Conservation (phyloP, 83 land plant species). For the Thuja plicata region DNA sequence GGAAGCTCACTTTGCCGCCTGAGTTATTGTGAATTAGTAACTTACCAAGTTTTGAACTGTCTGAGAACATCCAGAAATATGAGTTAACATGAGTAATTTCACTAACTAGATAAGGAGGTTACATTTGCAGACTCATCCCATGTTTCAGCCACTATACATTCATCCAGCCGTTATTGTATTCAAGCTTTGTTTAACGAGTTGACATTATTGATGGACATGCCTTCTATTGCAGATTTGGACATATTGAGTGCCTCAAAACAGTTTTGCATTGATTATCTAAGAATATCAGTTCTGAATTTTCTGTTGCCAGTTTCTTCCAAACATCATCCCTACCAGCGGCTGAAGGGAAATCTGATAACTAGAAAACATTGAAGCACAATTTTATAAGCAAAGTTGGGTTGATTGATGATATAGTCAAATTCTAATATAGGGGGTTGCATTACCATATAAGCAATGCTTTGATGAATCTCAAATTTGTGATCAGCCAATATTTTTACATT, state of each 20-base stretch:
- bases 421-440: neutral
- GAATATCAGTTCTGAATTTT: neutral
- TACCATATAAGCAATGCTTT: neutral
- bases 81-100: neutral
- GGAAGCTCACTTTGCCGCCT: too few species aligned
- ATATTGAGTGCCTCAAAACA: neutral
- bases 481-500: neutral
- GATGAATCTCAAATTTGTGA: neutral
- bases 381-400: neutral
- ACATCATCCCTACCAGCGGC: neutral
- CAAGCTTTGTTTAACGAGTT: too few species aligned
- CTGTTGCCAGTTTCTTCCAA: neutral
- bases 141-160: neutral
- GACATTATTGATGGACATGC: too few species aligned
- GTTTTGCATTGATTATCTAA: neutral
- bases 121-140: neutral
- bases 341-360: neutral
- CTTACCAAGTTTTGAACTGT: too few species aligned
- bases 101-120: neutral
- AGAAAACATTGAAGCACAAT: too few species aligned
- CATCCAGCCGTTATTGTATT: neutral
- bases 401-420: neutral
- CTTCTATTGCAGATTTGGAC: too few species aligned
- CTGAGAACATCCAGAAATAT: neutral
- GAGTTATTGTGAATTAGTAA: too few species aligned